These are phyloP conservation scores for Asterionellopsis glacialis DNA, from an alignment of 108 stramenopile species.

Conservation along the genomic window DNA sequence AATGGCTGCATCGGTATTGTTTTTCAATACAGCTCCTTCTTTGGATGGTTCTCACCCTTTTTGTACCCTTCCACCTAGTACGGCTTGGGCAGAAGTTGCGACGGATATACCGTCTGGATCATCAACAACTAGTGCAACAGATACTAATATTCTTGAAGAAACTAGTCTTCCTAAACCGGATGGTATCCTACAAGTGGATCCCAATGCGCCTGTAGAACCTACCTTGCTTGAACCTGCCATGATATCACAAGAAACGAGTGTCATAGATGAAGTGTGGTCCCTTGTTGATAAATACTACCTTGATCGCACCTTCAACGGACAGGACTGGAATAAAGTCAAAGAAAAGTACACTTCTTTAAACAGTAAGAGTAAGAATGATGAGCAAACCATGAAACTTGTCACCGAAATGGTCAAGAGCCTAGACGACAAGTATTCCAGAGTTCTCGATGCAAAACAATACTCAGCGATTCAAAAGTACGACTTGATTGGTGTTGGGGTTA, in stretches of 20 bases:
- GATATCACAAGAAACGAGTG: conserved; percentile 14
- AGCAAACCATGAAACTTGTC: conserved; percentile 45
- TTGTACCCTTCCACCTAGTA: too few species aligned
- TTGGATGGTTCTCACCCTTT: too few species aligned
- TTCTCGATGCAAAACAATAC: conserved; percentile 57
- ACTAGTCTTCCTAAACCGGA: too few species aligned
- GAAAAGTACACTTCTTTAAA: background rate
- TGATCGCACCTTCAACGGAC: conserved; percentile 61
- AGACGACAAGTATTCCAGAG: conserved; percentile 77
- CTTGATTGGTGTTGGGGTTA: conserved; percentile 83
- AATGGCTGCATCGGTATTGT: too few species aligned
- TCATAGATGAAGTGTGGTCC: conserved; percentile 72
- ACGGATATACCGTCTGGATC: too few species aligned
- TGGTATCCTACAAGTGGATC: too few species aligned
- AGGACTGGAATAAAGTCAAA: conserved; percentile 34
- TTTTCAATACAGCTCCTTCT: too few species aligned
- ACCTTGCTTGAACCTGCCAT: too few species aligned
- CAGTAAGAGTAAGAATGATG: conserved; percentile 4
- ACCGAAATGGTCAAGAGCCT: conserved; percentile 62
- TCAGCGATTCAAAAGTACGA: conserved; percentile 81
- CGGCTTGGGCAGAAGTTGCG: too few species aligned
- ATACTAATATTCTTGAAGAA: too few species aligned
- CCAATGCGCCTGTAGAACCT: too few species aligned
- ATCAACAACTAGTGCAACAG: too few species aligned
- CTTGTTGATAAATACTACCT: conserved; percentile 74